Evolutionary conservation across 148 eudicot species (phyloP).

Genomic region (Agrostemma githago): DNA sequence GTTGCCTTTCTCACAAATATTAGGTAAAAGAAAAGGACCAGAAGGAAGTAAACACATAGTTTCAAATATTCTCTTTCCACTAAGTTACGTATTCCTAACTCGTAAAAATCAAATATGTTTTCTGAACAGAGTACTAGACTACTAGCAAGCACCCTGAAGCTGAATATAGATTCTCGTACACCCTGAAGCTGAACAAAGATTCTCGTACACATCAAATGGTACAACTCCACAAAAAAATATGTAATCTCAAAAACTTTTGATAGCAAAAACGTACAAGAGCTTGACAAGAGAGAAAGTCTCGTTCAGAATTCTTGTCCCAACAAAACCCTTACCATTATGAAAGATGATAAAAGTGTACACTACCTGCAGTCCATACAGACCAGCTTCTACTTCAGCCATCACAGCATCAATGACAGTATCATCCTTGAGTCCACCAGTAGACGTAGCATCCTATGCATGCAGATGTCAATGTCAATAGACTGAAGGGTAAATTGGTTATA

Average conservation of each 20-base stretch:
- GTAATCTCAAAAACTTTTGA: neutral
- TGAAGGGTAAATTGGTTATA: neutral
- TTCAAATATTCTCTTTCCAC: neutral
- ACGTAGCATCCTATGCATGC: constrained; percentile 42
- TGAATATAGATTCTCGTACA: neutral
- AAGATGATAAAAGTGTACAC: neutral
- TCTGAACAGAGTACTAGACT: neutral
- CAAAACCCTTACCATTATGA: neutral
- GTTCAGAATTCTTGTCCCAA: neutral
- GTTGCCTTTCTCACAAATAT: constrained; percentile 6
- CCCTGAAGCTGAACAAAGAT: neutral
- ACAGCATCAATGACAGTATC: constrained; percentile 59
- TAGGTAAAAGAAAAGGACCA: neutral
- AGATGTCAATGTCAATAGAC: constrained; percentile 24
- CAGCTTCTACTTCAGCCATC: constrained; percentile 95
- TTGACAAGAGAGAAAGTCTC: neutral
- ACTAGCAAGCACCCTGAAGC: neutral
- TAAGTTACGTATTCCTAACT: neutral
- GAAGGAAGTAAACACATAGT: neutral
- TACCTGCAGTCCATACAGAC: constrained; percentile 83
- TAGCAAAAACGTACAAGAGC: neutral
- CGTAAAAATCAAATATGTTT: neutral
- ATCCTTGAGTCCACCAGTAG: constrained; percentile 34
- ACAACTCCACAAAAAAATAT: neutral
- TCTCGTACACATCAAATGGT: neutral